Conservation (phyloP, 2,329 filamentous ascomycete species). For the Beauveria scarabaeidicola region DNA sequence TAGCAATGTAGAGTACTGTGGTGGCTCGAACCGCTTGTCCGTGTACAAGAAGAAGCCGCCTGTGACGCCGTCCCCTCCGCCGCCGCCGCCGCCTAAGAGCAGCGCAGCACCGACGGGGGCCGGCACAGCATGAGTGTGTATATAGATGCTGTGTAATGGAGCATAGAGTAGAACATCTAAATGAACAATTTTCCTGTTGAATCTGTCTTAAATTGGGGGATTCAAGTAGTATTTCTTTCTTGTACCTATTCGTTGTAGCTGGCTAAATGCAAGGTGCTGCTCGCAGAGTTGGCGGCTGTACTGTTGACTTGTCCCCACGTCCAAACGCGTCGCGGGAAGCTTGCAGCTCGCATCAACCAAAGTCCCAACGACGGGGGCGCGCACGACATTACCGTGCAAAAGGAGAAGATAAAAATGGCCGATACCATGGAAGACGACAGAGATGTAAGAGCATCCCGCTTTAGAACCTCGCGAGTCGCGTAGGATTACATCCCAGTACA, state of each 20-base stretch:
- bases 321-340: background rate
- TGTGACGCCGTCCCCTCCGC: background rate
- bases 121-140: background rate
- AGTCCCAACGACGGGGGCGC: background rate
- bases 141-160: background rate
- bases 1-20: conserved; percentile 29
- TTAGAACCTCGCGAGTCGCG: background rate
- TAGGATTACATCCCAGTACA: background rate
- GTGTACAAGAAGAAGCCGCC: conserved; percentile 24
- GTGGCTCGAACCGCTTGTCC: conserved; percentile 29
- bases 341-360: background rate
- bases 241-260: background rate
- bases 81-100: background rate
- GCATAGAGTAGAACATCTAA: background rate
- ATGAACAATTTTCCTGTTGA: background rate
- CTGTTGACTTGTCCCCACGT: background rate
- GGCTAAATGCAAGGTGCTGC: no score
- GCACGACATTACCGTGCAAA: background rate
- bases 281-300: background rate
- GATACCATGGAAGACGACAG: conserved; percentile 27
- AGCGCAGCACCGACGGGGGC: background rate
- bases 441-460: conserved; percentile 21
- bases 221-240: no score
- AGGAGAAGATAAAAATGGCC: conserved; percentile 20
- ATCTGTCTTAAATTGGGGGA: background rate